Evolutionary conservation across 306 rosid genomes (phyloP).

Genomic region (Macrotyloma uniflorum): DNA sequence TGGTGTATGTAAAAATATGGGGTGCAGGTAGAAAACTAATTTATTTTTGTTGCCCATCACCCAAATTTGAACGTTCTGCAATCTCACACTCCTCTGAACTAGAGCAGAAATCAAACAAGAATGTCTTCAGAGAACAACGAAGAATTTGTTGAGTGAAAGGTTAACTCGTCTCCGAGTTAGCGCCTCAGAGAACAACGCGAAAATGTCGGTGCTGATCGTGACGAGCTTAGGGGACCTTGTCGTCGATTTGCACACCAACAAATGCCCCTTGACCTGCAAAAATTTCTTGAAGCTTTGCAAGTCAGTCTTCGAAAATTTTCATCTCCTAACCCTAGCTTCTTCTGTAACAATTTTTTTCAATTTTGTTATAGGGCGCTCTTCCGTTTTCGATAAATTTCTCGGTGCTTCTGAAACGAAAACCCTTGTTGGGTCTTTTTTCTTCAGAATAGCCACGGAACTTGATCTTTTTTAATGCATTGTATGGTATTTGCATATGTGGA

Average conservation of each 20-base stretch:
- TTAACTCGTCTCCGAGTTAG: not conserved
- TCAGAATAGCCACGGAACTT: not conserved
- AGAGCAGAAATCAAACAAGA: too few species aligned
- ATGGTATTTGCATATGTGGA: not conserved
- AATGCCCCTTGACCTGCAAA: constrained; percentile 85
- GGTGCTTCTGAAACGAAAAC: not conserved
- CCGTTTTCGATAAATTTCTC: not conserved
- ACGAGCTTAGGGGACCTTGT: constrained; percentile 91
- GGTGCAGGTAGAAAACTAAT: too few species aligned
- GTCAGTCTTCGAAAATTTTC: constrained; percentile 38
- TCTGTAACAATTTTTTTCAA: not conserved
- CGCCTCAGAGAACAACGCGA: not conserved
- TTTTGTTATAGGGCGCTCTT: not conserved
- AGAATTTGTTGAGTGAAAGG: not conserved
- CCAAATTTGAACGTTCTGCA: too few species aligned
- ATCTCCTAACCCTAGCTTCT: not conserved
- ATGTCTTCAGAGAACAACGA: too few species aligned
- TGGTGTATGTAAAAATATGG: too few species aligned
- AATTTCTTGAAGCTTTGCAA: constrained; percentile 96
- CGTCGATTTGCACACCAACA: constrained; percentile 69
- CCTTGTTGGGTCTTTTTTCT: not conserved
- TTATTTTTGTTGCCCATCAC: too few species aligned
- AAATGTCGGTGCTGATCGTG: constrained; percentile 85
- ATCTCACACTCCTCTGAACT: too few species aligned
- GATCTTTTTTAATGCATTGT: not conserved